These are phyloP conservation scores for Aspergillus sp. DNA, from an alignment of 2,329 filamentous ascomycete species.

Conservation along the genomic window DNA sequence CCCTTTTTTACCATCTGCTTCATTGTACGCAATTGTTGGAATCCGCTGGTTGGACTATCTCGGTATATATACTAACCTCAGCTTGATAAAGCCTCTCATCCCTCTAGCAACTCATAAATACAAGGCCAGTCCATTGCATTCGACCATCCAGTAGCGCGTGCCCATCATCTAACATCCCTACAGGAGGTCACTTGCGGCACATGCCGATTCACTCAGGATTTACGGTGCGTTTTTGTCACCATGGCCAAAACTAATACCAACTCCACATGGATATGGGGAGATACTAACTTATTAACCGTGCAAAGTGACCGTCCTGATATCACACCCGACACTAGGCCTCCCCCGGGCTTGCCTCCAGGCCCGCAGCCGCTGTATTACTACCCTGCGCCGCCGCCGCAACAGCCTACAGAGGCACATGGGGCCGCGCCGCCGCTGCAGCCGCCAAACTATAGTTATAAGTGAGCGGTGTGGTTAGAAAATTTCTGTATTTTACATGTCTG, in stretches of 20 bases:
- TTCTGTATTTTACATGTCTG: neutral
- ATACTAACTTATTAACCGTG: neutral
- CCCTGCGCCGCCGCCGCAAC: constrained; percentile 15
- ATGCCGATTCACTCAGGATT: constrained; percentile 31
- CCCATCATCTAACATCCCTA: constrained; percentile 8
- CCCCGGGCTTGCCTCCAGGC: constrained; percentile 19
- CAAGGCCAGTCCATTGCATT: constrained; percentile 17
- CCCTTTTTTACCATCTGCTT: constrained; percentile 42
- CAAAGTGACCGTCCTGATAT: constrained; percentile 31
- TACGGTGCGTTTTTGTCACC: constrained; percentile 20
- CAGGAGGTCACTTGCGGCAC: constrained; percentile 33
- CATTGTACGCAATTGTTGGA: constrained; percentile 21
- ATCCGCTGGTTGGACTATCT: neutral
- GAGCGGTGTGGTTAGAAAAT: neutral
- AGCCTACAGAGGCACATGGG: constrained; percentile 6
- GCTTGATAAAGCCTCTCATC: constrained; percentile 26
- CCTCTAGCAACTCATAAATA: constrained; percentile 34
- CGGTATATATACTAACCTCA: constrained; percentile 5
- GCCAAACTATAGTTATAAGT: constrained; percentile 17
- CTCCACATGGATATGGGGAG: neutral
- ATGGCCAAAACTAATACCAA: neutral
- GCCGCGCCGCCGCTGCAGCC: constrained; percentile 13
- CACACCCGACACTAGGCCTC: constrained; percentile 28
- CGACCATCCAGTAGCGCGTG: neutral
- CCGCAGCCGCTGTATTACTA: constrained; percentile 2